These are phyloP conservation scores for Diaporthe citrichinensis DNA, from an alignment of 2,329 filamentous ascomycete genomes.

Conservation along the genomic window DNA sequence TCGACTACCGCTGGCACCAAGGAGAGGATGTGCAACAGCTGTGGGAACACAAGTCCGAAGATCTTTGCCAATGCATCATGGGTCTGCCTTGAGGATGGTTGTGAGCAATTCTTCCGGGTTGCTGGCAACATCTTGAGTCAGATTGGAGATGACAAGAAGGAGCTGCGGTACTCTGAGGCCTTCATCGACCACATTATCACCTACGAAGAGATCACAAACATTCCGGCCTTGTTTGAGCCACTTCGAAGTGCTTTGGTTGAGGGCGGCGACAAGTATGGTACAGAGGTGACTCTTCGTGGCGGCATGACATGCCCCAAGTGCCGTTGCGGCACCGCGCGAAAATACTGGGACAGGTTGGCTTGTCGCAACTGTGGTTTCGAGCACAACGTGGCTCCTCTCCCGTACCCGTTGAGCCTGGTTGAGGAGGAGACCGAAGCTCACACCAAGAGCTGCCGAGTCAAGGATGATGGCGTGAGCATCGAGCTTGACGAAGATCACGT, in stretches of 20 bases:
- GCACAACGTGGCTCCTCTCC: neutral
- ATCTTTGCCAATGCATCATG: conserved; percentile 25
- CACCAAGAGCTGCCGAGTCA: neutral
- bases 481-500: neutral
- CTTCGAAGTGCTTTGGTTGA: conserved; percentile 51
- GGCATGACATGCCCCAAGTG: conserved; percentile 79
- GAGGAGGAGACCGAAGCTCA: conserved; percentile 1
- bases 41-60: neutral
- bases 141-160: conserved; percentile 41
- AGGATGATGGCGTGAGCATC: conserved; percentile 19
- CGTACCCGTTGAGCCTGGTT: conserved; percentile 22
- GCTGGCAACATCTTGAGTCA: neutral
- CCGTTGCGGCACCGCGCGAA: conserved; percentile 71
- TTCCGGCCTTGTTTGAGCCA: conserved; percentile 56
- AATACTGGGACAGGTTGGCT: conserved; percentile 73
- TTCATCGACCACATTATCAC: conserved; percentile 71
- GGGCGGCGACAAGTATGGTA: conserved; percentile 52
- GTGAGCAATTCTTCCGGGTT: conserved; percentile 1
- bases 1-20: neutral
- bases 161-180: conserved; percentile 65
- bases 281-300: conserved; percentile 66
- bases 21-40: conserved; percentile 1
- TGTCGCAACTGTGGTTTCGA: conserved; percentile 71
- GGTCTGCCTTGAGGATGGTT: conserved; percentile 27
- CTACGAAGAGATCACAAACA: conserved; percentile 50